Evolutionary conservation across 345 rosid species (phyloP).

Genomic region (Moringa oleifera): DNA sequence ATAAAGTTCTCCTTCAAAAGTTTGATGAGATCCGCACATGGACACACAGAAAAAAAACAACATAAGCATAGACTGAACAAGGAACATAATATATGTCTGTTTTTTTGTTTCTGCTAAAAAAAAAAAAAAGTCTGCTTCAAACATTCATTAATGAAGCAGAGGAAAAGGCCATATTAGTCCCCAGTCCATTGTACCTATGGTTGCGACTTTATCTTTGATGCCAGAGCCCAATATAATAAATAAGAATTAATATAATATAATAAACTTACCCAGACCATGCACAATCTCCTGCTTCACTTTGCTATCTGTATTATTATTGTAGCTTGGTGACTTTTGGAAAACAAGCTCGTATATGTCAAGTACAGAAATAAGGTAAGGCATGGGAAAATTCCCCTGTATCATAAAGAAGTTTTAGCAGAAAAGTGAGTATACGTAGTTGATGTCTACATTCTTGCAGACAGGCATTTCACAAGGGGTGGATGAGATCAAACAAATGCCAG

Average conservation of each 20-base stretch:
- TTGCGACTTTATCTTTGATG: neutral
- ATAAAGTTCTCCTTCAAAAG: conserved; percentile 77
- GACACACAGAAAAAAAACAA: conserved; percentile 5
- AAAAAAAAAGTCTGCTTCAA: neutral
- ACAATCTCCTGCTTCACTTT: conserved; percentile 93
- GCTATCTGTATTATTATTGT: conserved; percentile 45
- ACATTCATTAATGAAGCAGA: conserved; percentile 1
- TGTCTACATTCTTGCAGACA: too few species aligned
- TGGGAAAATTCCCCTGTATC: conserved; percentile 38
- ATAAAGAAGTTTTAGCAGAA: neutral
- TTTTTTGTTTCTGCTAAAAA: too few species aligned
- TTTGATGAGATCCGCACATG: conserved; percentile 8
- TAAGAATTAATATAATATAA: conserved; percentile 7
- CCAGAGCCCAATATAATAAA: neutral
- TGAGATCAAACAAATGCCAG: too few species aligned
- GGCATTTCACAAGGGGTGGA: too few species aligned
- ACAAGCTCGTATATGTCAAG: conserved; percentile 76
- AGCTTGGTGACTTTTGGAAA: conserved; percentile 64
- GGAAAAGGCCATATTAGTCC: neutral
- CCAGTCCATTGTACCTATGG: conserved; percentile 8
- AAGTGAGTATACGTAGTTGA: neutral
- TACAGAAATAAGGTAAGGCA: conserved; percentile 73
- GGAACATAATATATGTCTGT: neutral
- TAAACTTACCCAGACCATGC: conserved; percentile 78
- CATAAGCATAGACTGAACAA: conserved; percentile 8